Base-by-base conservation (phyloP, 2,329 filamentous ascomycete genomes). In the Ceratocystis variospora region DNA sequence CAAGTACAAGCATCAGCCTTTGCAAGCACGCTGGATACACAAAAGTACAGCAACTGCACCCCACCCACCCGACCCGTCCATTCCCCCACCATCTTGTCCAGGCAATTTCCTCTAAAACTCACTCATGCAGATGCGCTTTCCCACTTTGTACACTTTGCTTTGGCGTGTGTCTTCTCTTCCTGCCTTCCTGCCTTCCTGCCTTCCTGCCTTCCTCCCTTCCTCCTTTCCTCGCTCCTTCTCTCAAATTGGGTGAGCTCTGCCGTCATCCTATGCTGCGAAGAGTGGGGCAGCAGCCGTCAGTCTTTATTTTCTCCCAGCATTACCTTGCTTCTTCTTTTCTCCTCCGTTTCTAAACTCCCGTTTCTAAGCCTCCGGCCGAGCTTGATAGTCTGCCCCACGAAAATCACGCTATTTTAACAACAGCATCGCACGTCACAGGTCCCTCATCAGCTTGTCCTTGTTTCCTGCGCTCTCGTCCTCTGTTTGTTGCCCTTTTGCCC, bases 291-390 rank as follows among this genome's bases (percentile, higher is more conserved):
- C 28, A 25, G 28, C 55, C 28, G 55, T 59, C 25, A 57, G 12
- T 3, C 31, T 17, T 33, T 33, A n/a, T 59, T 37, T 37, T 37
- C 28, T 31, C 15, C 55, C 33, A n/a, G 19, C 48, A 25, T 57
- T 19, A 17, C 2, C 50, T 55, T 55, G 50, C 12, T 55, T 25
- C 19, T 28, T 37, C 15, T 33, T 59, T 59, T 59, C 55, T 59
- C 55, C 55, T 59, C 55, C 55, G 55, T 59, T 37, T 37, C 55
- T 8, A 37, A 59, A n/a, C 55, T 37, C 28, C 55, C 12, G 55
- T 25, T 59, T 37, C 17, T 31, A 28, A 10, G 1, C 7, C 8
- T 17, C 33, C 17, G 3, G 15, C 48, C 22, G 19, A 41, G 33
- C 59, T n/a, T 12, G 3, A 19, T 19, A 37, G 41, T 28, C 25